phyloP scores from a whole-genome alignment of 106 monocot species.

The Allium fistulosum region DNA sequence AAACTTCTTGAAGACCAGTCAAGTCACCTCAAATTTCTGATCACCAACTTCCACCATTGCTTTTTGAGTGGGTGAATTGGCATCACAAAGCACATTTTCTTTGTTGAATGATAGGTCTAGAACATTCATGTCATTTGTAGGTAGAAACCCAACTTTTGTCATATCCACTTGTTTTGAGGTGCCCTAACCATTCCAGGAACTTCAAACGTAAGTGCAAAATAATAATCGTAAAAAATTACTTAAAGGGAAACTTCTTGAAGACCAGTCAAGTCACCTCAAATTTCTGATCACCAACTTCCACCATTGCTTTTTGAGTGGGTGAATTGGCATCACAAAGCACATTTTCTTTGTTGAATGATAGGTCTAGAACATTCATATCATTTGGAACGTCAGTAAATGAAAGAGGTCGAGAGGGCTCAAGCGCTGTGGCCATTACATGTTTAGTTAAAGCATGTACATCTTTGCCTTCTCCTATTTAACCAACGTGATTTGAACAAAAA shows the following conservation, averaged over 20 bases:
- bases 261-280: conserved; percentile 25
- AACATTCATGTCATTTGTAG: conserved; percentile 16
- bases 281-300: conserved; percentile 15
- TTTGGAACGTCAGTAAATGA: neutral
- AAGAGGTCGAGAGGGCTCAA: conserved; percentile 18
- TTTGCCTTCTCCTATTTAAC: conserved; percentile 11
- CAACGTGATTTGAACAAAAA: neutral
- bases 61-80: neutral
- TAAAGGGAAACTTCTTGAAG: neutral
- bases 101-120: conserved; percentile 5
- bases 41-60: conserved; percentile 6
- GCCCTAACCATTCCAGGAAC: neutral
- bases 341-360: conserved; percentile 8
- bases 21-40: conserved; percentile 33
- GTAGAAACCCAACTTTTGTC: conserved; percentile 35
- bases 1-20: neutral
- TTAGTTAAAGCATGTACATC: conserved; percentile 22
- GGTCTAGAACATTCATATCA: conserved; percentile 5
- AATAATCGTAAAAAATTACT: neutral
- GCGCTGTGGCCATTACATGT: conserved; percentile 22
- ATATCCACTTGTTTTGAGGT: conserved; percentile 17
- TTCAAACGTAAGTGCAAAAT: neutral
- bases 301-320: neutral
- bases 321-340: conserved; percentile 1
- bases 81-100: conserved; percentile 3